These are phyloP conservation scores for Alternaria sp. DNA, from an alignment of 2,329 filamentous ascomycete species.

Conservation along the genomic window DNA sequence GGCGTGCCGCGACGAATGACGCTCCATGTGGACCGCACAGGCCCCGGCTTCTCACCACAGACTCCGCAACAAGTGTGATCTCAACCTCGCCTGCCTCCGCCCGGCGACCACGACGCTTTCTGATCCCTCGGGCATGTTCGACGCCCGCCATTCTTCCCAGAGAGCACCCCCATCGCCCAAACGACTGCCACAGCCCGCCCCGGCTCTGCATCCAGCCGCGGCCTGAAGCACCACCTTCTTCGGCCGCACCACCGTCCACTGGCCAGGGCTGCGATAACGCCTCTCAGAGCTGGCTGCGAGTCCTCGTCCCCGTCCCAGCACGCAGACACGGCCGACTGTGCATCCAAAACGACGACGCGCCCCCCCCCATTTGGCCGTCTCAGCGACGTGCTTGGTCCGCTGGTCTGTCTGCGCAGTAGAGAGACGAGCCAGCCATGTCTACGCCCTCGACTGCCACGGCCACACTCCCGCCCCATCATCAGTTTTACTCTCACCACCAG, in stretches of 20 bases:
- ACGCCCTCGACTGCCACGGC: conserved; percentile 56
- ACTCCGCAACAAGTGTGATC: conserved; percentile 29
- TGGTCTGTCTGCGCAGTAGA: conserved; percentile 27
- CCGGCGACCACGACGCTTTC: conserved; percentile 21
- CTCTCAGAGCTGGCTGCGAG: conserved; percentile 24
- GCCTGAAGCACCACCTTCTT: conserved; percentile 31
- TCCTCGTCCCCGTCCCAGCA: conserved; percentile 23
- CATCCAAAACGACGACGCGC: conserved; percentile 22
- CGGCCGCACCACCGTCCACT: conserved; percentile 33
- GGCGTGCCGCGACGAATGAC: conserved; percentile 25
- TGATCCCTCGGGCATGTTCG: conserved; percentile 24
- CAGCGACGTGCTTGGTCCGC: conserved; percentile 26
- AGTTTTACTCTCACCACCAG: conserved; percentile 54
- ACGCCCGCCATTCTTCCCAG: conserved; percentile 34
- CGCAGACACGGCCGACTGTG: conserved; percentile 20
- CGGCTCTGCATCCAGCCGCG: conserved; percentile 30
- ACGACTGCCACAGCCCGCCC: conserved; percentile 10
- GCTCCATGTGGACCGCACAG: conserved; percentile 23
- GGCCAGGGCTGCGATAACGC: conserved; percentile 39
- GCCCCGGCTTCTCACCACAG: conserved; percentile 28
- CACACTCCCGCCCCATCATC: conserved; percentile 52
- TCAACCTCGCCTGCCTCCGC: conserved; percentile 28
- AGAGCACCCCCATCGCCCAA: conserved; percentile 20
- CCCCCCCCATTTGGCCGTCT: conserved; percentile 26
- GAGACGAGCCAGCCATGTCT: conserved; percentile 48